Percentiles rank a stretch among this genome's conserved stretches.
Evolutionary conservation across 2,329 filamentous ascomycete species (phyloP).

Genomic region (Sporothrix schenckii): DNA sequence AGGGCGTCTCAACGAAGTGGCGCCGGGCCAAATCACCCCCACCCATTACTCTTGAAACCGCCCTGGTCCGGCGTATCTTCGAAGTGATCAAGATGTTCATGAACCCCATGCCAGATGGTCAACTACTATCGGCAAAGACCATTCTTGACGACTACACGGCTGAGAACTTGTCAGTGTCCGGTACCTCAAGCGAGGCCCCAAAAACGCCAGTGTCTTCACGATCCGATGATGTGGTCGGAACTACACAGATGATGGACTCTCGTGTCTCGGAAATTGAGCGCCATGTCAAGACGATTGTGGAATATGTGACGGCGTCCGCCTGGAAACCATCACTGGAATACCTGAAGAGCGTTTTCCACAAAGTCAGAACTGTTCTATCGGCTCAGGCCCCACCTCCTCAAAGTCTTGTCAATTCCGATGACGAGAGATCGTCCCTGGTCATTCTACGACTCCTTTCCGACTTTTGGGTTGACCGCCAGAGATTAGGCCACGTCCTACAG

Average conservation of each 20-base stretch:
- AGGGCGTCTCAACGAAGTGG: conserved; percentile 32
- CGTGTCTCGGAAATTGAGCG: conserved; percentile 55
- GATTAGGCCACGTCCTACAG: conserved; percentile 64
- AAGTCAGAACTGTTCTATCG: conserved; percentile 51
- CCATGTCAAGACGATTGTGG: conserved; percentile 59
- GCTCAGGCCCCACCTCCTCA: conserved; percentile 47
- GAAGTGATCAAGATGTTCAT: conserved; percentile 61
- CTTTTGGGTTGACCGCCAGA: conserved; percentile 66
- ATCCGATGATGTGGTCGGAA: conserved; percentile 47
- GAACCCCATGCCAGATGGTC: conserved; percentile 61
- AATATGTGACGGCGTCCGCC: conserved; percentile 66
- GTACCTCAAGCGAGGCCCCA: conserved; percentile 35
- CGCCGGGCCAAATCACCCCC: conserved; percentile 39
- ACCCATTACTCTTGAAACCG: conserved; percentile 52
- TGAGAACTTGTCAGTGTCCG: conserved; percentile 17
- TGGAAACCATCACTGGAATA: conserved; percentile 65
- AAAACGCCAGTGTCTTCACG: conserved; percentile 36
- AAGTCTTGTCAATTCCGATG: conserved; percentile 48
- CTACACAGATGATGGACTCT: conserved; percentile 41
- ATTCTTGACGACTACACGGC: conserved; percentile 55
- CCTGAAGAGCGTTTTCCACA: conserved; percentile 56
- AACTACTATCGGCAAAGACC: conserved; percentile 58
- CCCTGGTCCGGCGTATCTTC: conserved; percentile 58
- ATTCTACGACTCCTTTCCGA: conserved; percentile 63
- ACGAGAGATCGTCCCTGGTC: conserved; percentile 57